Evolutionary conservation across 2,329 filamentous ascomycete genomes (phyloP), one percentile per base, ranked within the genome.

Genomic region (Aspergillus carbonarius): DNA sequence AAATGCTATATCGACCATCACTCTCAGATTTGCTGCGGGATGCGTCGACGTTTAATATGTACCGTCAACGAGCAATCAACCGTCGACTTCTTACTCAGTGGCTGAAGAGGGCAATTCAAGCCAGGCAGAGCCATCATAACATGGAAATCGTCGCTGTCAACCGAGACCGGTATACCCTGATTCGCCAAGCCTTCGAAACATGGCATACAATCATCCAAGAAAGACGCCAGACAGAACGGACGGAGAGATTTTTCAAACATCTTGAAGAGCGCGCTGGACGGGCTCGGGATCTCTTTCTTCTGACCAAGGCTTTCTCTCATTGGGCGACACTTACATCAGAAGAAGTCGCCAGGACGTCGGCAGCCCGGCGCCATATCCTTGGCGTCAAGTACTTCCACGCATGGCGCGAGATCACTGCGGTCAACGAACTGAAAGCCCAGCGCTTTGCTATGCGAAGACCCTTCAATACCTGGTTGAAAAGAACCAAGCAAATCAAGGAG

Each of bases 311-410:
- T 2, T 86, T 91, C 57, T 83, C 81, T 1, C 85, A 89, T 63
- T 96, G 91, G 91, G 83, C 84, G 10, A 82, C 83, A 55, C 79
- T 83, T 52, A 83, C 89, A 10, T 82, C 81, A 5, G 85, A 90
- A 13, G 85, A 91, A 67, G 79, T 86, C 15, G 82, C 86, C 61
- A 83, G 85, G 40, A 91, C 89, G 4, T 85, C 83, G 4, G 81
- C 86, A 42, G 91, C 90, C 18, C 83, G 89, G 61, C 81, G 85
- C 61, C 89, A 91, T 70, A 85, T 93, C 60, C 76, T 95, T 55
- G 82, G 88, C 56, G 85, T 84, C 12, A 84, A 85, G 56, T 88
- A 87, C 60, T 91, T 91, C 72, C 84, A 84, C 58, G 85, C 85
- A 7, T 92, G 89, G 89, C 81, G 83, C 25, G 81, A 85, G 58